A percentile compares a stretch with the other conserved stretches of the same genome.
phyloP scores from a whole-genome alignment of 2,329 filamentous ascomycete species.

The Esteya vermicola region DNA sequence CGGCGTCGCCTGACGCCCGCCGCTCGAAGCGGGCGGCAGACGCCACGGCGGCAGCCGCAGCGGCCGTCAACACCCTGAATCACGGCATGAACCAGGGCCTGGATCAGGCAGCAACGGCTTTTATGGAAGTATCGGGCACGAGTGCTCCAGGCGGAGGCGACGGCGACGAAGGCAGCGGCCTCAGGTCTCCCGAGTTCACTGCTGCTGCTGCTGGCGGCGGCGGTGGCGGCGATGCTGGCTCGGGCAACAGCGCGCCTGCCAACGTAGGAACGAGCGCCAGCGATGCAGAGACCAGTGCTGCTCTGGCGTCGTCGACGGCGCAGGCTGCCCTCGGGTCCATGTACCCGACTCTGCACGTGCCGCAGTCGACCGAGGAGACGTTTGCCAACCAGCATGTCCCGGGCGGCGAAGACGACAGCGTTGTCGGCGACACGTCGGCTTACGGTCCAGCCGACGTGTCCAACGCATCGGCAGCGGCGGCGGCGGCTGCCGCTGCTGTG shows the following conservation, averaged over 20 bases:
- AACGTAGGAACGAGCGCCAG: conserved; percentile 41
- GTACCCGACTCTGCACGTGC: conserved; percentile 45
- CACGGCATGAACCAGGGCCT: conserved; percentile 9
- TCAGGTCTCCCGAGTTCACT: conserved; percentile 38
- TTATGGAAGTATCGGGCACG: conserved; percentile 41
- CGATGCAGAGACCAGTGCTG: conserved; percentile 27
- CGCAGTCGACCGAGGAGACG: conserved; percentile 42
- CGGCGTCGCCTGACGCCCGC: conserved; percentile 31
- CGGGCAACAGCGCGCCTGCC: too few species aligned
- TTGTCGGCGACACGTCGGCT: conserved; percentile 12
- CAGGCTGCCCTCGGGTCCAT: conserved; percentile 42
- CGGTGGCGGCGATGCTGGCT: background rate
- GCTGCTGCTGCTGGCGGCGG: too few species aligned
- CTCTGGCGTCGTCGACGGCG: conserved; percentile 43
- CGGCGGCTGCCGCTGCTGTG: conserved; percentile 9
- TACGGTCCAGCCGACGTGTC: conserved; percentile 21
- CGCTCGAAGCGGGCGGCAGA: conserved; percentile 34
- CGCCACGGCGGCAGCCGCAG: background rate
- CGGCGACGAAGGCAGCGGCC: conserved; percentile 22
- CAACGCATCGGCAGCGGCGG: too few species aligned
- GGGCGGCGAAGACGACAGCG: conserved; percentile 17
- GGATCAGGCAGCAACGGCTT: conserved; percentile 31
- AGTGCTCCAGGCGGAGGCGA: conserved; percentile 17
- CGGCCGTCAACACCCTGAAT: background rate
- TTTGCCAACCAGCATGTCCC: conserved; percentile 36